Base-by-base conservation (phyloP, 2,329 filamentous ascomycete species). In the Exophiala oligosperma region DNA sequence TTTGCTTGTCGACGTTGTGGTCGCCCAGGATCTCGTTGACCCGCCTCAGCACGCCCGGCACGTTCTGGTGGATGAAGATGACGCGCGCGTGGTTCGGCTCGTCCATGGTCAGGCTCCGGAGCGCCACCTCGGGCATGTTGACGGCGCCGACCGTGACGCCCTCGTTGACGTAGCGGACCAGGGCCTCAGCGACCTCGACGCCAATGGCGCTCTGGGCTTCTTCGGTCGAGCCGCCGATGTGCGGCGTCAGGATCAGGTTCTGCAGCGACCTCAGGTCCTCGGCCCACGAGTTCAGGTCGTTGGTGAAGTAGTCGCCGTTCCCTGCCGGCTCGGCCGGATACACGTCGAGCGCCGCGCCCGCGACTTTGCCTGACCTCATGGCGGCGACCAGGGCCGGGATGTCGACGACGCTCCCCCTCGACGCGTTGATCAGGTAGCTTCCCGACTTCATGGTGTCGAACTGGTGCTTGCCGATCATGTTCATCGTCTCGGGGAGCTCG, bases 1-100 rank as follows among this genome's bases (percentile, higher is more conserved):
- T 97, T 77, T 99, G 94, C 82, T 97, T 97, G 79, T 97, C 93
- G 67, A 99, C 92, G 74, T 99, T 99, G 80, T 99, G 92, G 70
- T 95, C 87, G 44, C 89, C 90, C 49, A 99, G 83, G 62, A 97
- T 91, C 70, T 94, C 90, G 80, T 99, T 99, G 66, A 99, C 94
- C 87, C 88, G 91, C 70, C 92, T 85, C 74, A 99, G 81, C 63
- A 99, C 94, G 81, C 94, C 94, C 49, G 94, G 94, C 23, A 97
- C 86, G 77, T 99, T 99, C 76, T 89, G 89, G 78, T 99, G 94
- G 67, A 99, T 95, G 76, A 93, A 99, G 70, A 97, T 92, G 64
- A 97, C 89, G 71, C 94, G 88, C 55, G 92, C 92, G 73, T 94
- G 89, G 72, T 96, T 87, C 24, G 89, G 85, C 77, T 97, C 92